Evolutionary conservation across 225 moss, liverwort and hornwort genomes (phyloP).

Genomic region (Pseudoscleropodium purum): DNA sequence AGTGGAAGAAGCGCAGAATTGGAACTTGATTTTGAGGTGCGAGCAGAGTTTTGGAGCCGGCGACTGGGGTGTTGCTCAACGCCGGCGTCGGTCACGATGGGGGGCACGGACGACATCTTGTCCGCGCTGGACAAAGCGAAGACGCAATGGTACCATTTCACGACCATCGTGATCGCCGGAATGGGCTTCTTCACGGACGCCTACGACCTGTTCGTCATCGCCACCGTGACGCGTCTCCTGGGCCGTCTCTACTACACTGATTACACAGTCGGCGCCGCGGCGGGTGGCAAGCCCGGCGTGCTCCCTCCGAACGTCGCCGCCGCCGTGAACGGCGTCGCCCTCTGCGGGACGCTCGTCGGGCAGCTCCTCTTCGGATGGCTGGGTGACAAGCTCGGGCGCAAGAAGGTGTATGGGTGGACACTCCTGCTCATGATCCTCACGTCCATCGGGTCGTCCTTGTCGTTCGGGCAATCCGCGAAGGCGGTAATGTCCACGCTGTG

Average conservation of each 20-base stretch:
- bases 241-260: slow-evolving; percentile 65
- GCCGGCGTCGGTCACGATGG: background rate
- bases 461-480: slow-evolving; percentile 25
- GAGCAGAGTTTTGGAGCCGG: background rate
- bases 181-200: slow-evolving; percentile 49
- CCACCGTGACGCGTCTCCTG: slow-evolving; percentile 28
- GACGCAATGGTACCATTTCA: slow-evolving; percentile 46
- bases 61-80: background rate
- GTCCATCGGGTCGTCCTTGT: slow-evolving; percentile 19
- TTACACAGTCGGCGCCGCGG: background rate
- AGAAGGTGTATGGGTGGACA: slow-evolving; percentile 41
- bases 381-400: slow-evolving; percentile 49
- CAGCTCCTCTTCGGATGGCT: slow-evolving; percentile 76
- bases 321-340: slow-evolving; percentile 48
- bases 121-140: slow-evolving; percentile 26
- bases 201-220: slow-evolving; percentile 54
- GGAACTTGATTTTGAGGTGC: background rate
- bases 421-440: slow-evolving; percentile 41
- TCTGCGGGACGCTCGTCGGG: slow-evolving; percentile 57
- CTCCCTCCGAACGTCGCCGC: slow-evolving; percentile 53
- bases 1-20: background rate
- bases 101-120: slow-evolving; percentile 7
- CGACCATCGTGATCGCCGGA: slow-evolving; percentile 33
- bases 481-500: slow-evolving; percentile 36
- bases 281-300: background rate